Conservation (phyloP, 2,329 filamentous ascomycete species). For the Aspergillus pseudoterreus region DNA sequence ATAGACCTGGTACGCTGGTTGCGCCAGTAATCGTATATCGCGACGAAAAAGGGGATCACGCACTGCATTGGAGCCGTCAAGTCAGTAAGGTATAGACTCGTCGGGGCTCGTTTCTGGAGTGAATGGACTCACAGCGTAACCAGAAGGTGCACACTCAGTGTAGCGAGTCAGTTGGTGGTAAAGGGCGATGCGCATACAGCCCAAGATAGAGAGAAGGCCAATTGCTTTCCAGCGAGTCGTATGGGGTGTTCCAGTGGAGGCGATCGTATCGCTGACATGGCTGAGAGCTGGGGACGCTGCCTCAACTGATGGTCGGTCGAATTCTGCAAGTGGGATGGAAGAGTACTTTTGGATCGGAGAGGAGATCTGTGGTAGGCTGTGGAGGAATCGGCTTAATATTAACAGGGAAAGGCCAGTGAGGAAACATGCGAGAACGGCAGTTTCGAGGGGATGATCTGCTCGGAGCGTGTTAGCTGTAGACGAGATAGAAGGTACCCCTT, state of each 20-base stretch:
- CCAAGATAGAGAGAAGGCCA: conserved; percentile 16
- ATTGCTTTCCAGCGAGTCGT: conserved; percentile 22
- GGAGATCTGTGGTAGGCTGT: conserved; percentile 18
- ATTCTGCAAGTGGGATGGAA: conserved; percentile 26
- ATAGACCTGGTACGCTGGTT: conserved; percentile 22
- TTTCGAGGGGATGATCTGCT: conserved; percentile 46
- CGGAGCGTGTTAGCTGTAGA: conserved; percentile 1
- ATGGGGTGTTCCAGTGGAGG: conserved; percentile 6
- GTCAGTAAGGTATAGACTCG: background rate
- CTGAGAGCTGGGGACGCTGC: conserved; percentile 6
- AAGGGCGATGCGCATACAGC: conserved; percentile 36
- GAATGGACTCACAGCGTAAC: conserved; percentile 29
- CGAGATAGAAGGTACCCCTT: background rate
- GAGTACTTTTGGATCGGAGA: conserved; percentile 24
- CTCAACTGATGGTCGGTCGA: conserved; percentile 19
- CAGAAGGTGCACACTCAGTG: conserved; percentile 40
- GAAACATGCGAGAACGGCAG: conserved; percentile 40
- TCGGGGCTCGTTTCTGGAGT: background rate
- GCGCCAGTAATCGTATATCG: conserved; percentile 40
- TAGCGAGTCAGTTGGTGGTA: conserved; percentile 39
- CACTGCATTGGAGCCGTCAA: conserved; percentile 20
- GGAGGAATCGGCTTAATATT: conserved; percentile 32
- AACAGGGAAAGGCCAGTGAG: conserved; percentile 38
- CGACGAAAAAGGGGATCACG: conserved; percentile 39
- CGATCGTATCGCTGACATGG: conserved; percentile 3